These are phyloP conservation scores for Candida gorgasii DNA, from an alignment of 805 yeast genomes.

Conservation along the genomic window DNA sequence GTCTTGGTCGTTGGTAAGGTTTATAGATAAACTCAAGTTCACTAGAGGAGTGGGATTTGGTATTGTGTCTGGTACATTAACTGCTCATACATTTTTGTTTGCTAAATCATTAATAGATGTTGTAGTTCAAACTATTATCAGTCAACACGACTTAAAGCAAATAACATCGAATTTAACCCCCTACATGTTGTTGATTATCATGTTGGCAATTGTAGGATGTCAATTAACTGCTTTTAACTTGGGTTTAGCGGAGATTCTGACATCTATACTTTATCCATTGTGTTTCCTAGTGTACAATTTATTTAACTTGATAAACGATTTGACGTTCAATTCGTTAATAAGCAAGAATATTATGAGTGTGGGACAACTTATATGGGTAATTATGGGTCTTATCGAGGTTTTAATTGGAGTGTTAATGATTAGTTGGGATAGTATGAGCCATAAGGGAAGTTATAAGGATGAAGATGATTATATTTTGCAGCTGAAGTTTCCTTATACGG, in stretches of 20 bases:
- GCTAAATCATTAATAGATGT: conserved; percentile 85
- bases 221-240: conserved; percentile 74
- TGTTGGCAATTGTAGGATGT: conserved; percentile 63
- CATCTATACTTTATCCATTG: conserved; percentile 79
- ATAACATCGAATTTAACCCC: conserved; percentile 30
- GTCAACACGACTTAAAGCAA: conserved; percentile 20
- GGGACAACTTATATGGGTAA: conserved; percentile 50
- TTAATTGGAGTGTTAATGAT: conserved; percentile 69
- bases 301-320: conserved; percentile 49
- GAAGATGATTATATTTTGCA: conserved; percentile 18
- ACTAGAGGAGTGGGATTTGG: conserved; percentile 67
- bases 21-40: conserved; percentile 26
- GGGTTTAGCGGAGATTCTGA: conserved; percentile 69
- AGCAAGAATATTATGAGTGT: conserved; percentile 41
- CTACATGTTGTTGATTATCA: conserved; percentile 47
- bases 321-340: conserved; percentile 62
- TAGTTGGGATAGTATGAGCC: conserved; percentile 48
- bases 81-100: conserved; percentile 81
- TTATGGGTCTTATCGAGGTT: conserved; percentile 50
- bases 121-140: conserved; percentile 45
- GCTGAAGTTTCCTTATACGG: conserved; percentile 18
- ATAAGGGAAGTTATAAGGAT: neutral
- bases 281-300: conserved; percentile 83
- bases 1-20: conserved; percentile 11
- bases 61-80: conserved; percentile 67